phyloP scores from a whole-genome alignment of 768 basidiomycete genomes.

The Trametes villosa region DNA sequence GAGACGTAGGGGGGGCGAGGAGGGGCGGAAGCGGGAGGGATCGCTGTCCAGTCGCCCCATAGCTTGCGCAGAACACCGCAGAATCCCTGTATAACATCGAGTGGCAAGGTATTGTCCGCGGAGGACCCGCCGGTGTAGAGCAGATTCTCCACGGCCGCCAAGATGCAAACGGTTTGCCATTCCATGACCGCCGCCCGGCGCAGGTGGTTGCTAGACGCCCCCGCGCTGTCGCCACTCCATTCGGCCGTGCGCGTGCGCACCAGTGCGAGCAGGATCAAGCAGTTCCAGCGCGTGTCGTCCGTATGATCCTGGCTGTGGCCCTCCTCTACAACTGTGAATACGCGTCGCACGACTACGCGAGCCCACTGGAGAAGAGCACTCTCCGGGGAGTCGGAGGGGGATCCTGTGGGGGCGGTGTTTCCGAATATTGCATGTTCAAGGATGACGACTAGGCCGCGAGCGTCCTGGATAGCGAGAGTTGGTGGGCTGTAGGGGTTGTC shows the following conservation, averaged over 20 bases:
- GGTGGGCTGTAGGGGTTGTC: not conserved
- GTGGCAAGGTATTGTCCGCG: not conserved
- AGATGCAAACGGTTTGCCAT: conserved; percentile 25
- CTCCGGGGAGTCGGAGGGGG: not conserved
- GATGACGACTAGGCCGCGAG: not conserved
- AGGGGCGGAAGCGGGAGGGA: not conserved
- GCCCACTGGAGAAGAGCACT: conserved; percentile 1
- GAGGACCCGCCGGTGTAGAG: not conserved
- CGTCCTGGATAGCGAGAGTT: too few relatives aligned
- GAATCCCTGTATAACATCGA: conserved; percentile 11
- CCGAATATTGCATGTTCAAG: conserved; percentile 3
- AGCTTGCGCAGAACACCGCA: conserved; percentile 26
- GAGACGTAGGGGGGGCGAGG: conserved; percentile 8
- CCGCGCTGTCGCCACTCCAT: not conserved
- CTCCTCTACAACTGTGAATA: not conserved
- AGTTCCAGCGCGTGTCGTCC: conserved; percentile 16
- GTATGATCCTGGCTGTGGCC: not conserved
- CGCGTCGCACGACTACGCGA: not conserved
- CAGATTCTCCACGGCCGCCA: conserved; percentile 16
- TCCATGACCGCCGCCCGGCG: conserved; percentile 19
- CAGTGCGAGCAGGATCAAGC: conserved; percentile 17
- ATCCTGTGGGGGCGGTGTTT: too few relatives aligned
- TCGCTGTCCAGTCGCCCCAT: conserved; percentile 41
- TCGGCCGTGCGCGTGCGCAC: conserved; percentile 2
- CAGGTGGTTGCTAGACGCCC: not conserved